A percentile compares a stretch with the other conserved stretches of the same genome.
Evolutionary conservation across 1,284 basidiomycete species (phyloP).

Genomic region (Marasmius tenuissimus): DNA sequence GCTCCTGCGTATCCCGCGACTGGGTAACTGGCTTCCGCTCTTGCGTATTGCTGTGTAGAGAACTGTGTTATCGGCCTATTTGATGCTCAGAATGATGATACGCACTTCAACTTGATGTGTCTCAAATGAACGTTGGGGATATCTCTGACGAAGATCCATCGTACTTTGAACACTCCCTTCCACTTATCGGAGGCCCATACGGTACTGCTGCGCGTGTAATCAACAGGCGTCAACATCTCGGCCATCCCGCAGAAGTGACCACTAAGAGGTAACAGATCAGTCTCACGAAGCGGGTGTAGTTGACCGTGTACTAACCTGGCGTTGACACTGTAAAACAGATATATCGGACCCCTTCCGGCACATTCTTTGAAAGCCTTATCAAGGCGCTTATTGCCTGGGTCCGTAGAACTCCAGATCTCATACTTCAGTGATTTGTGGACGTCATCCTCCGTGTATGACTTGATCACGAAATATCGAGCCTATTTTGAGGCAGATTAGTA

Average conservation of each 20-base stretch:
- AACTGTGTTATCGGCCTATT: conserved; percentile 20
- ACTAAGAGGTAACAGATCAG: conserved; percentile 35
- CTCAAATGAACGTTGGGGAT: conserved; percentile 86
- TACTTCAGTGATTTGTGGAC: conserved; percentile 96
- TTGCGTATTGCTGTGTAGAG: conserved; percentile 77
- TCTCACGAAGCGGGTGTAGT: conserved; percentile 3
- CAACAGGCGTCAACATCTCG: conserved; percentile 90
- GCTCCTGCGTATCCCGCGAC: conserved; percentile 88
- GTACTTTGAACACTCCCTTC: conserved; percentile 96
- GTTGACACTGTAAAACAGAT: conserved; percentile 96
- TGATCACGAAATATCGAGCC: conserved; percentile 96
- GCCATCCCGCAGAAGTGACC: conserved; percentile 98
- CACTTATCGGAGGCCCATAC: conserved; percentile 99
- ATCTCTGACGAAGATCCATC: conserved; percentile 95
- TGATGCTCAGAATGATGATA: conserved; percentile 10
- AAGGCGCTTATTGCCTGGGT: conserved; percentile 92
- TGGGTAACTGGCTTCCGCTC: conserved; percentile 97
- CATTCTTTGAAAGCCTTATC: conserved; percentile 95
- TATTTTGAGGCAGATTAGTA: conserved; percentile 24
- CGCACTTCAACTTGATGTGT: conserved; percentile 82
- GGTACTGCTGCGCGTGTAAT: conserved; percentile 83
- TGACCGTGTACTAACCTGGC: conserved; percentile 54
- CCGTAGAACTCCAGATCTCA: conserved; percentile 96
- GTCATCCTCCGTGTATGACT: conserved; percentile 96
- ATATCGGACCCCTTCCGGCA: conserved; percentile 84